These are phyloP conservation scores for Diaporthe longicolla DNA, from an alignment of 2,329 filamentous ascomycete species.

Conservation along the genomic window DNA sequence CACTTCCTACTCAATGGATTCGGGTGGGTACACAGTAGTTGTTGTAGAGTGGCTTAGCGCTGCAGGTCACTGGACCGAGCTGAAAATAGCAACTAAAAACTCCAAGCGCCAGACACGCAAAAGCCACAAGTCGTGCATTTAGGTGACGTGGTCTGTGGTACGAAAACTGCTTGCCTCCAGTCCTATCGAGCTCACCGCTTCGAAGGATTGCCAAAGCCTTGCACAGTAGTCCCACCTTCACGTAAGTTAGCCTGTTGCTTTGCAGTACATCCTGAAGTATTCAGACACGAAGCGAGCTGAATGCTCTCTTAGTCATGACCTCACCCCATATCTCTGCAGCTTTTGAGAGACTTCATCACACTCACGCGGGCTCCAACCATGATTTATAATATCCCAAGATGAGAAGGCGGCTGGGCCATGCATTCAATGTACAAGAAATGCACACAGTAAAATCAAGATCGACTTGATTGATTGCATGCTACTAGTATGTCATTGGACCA, in stretches of 20 bases:
- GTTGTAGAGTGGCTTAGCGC: slow-evolving; percentile 12
- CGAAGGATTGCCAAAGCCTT: slow-evolving; percentile 8
- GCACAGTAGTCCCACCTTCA: not conserved
- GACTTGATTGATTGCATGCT: no score
- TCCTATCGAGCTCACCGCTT: not conserved
- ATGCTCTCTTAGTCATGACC: not conserved
- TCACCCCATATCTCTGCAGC: not conserved
- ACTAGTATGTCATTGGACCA: no score
- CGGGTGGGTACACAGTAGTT: not conserved
- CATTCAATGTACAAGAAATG: no score
- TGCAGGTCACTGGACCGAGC: slow-evolving; percentile 22
- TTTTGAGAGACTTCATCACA: no score
- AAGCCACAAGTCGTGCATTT: not conserved
- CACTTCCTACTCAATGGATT: not conserved
- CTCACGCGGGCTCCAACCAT: no score
- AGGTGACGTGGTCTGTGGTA: slow-evolving; percentile 6
- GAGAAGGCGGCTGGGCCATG: no score
- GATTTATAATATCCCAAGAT: not conserved
- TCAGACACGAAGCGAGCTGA: not conserved
- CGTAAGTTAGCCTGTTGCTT: not conserved
- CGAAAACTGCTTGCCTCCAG: not conserved
- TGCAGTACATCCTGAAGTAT: not conserved
- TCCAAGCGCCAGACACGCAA: not conserved
- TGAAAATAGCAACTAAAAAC: slow-evolving; percentile 14
- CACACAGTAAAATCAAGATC: no score